Percentiles rank a stretch among this genome's conserved stretches.
These are phyloP conservation scores for Podosphaera xanthii DNA, from an alignment of 2,329 filamentous ascomycete species.

Conservation along the genomic window DNA sequence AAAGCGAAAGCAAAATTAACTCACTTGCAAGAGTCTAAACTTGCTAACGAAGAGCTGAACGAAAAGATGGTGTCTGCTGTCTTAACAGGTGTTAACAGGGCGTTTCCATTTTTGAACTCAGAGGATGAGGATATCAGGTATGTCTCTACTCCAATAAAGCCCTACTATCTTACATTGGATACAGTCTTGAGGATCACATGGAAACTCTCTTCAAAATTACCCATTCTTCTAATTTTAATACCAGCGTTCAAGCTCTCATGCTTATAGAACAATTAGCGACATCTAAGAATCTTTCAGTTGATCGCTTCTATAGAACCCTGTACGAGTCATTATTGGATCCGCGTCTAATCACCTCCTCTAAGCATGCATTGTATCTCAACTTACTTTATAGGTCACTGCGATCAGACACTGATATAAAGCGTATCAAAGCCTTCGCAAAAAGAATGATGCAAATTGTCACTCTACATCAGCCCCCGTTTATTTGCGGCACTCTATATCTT, in stretches of 20 bases:
- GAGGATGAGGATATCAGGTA: constrained; percentile 44
- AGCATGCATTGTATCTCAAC: constrained; percentile 88
- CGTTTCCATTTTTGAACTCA: constrained; percentile 73
- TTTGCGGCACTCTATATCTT: constrained; percentile 80
- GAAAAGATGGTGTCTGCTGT: constrained; percentile 88
- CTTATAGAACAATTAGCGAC: constrained; percentile 80
- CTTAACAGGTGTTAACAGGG: constrained; percentile 82
- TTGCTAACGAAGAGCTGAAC: constrained; percentile 26
- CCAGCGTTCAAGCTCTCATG: constrained; percentile 83
- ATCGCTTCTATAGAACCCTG: constrained; percentile 83
- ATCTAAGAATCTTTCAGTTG: constrained; percentile 57
- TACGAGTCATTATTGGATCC: constrained; percentile 91
- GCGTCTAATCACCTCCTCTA: constrained; percentile 69
- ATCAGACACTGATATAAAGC: constrained; percentile 68
- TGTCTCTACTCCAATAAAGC: constrained; percentile 11
- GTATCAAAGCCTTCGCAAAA: constrained; percentile 91
- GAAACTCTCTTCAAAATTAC: constrained; percentile 90
- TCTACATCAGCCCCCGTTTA: constrained; percentile 78
- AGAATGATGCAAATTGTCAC: constrained; percentile 70
- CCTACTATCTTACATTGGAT: constrained; percentile 3
- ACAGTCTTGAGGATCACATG: constrained; percentile 62
- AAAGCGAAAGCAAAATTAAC: constrained; percentile 22
- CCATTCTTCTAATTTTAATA: constrained; percentile 97
- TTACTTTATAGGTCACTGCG: constrained; percentile 74
- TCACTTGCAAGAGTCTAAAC: constrained; percentile 19